A percentile compares a stretch with the other conserved stretches of the same genome.
Conservation (phyloP, 768 basidiomycete species). For the Suillus clintonianus region DNA sequence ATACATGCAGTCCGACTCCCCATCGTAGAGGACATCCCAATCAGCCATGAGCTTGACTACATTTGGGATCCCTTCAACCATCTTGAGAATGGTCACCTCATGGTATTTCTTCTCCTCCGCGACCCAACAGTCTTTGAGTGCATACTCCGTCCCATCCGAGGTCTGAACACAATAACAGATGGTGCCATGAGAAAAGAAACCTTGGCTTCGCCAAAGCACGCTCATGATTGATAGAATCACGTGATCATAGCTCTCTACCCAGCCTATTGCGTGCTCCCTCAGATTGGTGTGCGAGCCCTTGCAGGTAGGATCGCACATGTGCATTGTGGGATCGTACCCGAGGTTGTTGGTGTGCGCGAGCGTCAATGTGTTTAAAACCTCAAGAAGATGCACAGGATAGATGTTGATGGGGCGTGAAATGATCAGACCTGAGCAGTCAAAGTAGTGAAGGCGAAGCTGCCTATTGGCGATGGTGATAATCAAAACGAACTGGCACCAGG, state of each 20-base stretch:
- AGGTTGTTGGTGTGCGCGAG: neutral
- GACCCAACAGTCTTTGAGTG: conserved; percentile 3
- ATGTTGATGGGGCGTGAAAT: neutral
- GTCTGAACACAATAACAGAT: neutral
- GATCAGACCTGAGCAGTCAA: neutral
- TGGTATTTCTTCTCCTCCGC: neutral
- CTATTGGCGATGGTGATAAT: neutral
- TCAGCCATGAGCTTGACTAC: neutral
- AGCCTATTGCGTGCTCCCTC: neutral
- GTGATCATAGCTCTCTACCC: neutral
- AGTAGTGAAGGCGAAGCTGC: neutral
- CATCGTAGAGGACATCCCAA: neutral
- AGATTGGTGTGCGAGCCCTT: neutral
- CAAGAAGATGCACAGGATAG: neutral
- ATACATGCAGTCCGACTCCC: neutral
- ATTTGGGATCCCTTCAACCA: neutral
- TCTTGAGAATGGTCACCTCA: neutral
- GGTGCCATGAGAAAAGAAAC: neutral
- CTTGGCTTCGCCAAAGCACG: neutral
- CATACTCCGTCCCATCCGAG: neutral
- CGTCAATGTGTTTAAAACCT: neutral
- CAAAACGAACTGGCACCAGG: neutral
- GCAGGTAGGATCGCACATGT: neutral
- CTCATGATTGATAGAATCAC: neutral
- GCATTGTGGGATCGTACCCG: conserved; percentile 1